These are phyloP conservation scores for Boletus insuetus DNA, from an alignment of 768 basidiomycete genomes.

Conservation along the genomic window DNA sequence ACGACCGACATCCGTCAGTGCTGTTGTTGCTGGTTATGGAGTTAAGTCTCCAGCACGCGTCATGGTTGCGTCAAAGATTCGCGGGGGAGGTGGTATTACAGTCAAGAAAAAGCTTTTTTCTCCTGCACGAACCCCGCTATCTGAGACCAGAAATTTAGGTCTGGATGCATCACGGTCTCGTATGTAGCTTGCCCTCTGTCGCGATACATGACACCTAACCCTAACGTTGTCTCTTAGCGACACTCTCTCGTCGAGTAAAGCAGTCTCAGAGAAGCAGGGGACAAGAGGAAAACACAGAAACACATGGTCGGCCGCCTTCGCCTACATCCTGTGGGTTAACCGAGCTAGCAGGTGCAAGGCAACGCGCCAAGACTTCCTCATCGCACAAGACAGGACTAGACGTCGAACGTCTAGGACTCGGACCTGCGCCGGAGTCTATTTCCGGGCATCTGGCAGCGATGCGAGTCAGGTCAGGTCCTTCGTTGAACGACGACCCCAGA, in stretches of 20 bases:
- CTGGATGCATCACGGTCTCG: slow-evolving; percentile 17
- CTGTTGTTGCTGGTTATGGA: not conserved
- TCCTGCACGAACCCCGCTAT: slow-evolving; percentile 21
- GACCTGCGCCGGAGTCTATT: slow-evolving; percentile 26
- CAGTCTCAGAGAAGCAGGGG: slow-evolving; percentile 8
- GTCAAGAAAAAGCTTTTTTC: slow-evolving; percentile 25
- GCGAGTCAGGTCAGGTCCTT: slow-evolving; percentile 19
- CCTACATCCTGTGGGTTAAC: slow-evolving; percentile 1
- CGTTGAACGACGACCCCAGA: not conserved
- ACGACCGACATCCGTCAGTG: slow-evolving; percentile 9
- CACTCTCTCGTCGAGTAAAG: slow-evolving; percentile 11
- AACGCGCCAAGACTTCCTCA: slow-evolving; percentile 14
- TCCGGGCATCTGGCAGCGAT: slow-evolving; percentile 26
- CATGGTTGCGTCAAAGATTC: slow-evolving; percentile 17
- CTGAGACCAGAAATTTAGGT: slow-evolving; percentile 21
- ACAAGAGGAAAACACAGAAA: slow-evolving; percentile 3
- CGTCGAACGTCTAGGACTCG: slow-evolving; percentile 12
- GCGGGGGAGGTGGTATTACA: slow-evolving; percentile 19
- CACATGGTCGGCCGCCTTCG: not conserved
- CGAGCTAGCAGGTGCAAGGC: slow-evolving; percentile 6
- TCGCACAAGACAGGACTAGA: slow-evolving; percentile 8
- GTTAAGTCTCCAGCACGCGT: slow-evolving; percentile 23
- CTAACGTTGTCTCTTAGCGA: slow-evolving; percentile 10
- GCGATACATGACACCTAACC: not conserved
- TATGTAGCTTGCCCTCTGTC: slow-evolving; percentile 9